Percentiles rank a stretch among this genome's conserved stretches.
Conservation (phyloP, 2,329 filamentous ascomycete species). For the Rutstroemia sp. region DNA sequence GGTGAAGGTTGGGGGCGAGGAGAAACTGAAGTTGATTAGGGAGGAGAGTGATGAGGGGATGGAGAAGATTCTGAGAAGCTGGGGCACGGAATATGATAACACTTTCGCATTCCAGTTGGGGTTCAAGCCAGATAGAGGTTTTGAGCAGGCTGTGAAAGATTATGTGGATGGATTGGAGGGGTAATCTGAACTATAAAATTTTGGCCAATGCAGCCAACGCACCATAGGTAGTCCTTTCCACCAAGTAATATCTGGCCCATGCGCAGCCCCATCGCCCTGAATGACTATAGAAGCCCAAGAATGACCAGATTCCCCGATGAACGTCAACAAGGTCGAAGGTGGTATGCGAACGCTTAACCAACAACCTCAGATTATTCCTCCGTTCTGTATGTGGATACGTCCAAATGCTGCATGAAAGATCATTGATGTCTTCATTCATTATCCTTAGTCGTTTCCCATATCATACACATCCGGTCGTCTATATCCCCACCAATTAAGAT, state of each 20-base stretch:
- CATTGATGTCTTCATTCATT: background rate
- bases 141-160: constrained; percentile 48
- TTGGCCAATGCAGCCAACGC: no score
- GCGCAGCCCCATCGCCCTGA: no score
- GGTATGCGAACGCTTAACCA: no score
- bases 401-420: background rate
- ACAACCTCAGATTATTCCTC: no score
- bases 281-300: no score
- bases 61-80: constrained; percentile 52
- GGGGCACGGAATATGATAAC: constrained; percentile 51
- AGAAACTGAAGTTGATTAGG: constrained; percentile 43
- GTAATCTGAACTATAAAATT: background rate
- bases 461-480: background rate
- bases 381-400: background rate
- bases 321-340: no score
- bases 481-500: background rate
- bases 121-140: constrained; percentile 42
- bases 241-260: no score
- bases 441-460: background rate
- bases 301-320: no score
- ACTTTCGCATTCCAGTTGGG: constrained; percentile 43
- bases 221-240: no score
- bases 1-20: constrained; percentile 46
- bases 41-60: constrained; percentile 47
- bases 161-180: constrained; percentile 32